These are phyloP conservation scores for Pisolithus thermaeus DNA, from an alignment of 1,284 basidiomycete genomes.

Conservation along the genomic window DNA sequence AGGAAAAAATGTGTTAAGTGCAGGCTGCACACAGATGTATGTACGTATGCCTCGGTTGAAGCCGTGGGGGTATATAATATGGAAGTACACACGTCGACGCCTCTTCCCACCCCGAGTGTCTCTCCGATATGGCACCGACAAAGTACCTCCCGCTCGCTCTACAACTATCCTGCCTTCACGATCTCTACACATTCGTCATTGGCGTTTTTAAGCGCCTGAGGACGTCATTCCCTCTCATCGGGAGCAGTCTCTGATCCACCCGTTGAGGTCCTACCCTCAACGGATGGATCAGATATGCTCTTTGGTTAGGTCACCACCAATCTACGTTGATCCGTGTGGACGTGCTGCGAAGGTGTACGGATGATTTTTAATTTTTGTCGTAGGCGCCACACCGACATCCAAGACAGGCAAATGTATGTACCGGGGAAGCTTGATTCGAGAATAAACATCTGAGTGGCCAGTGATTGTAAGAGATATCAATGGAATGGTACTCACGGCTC, in stretches of 20 bases:
- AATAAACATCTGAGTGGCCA: too few species aligned
- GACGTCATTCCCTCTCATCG: neutral
- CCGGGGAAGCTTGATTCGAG: too few species aligned
- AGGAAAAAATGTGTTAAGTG: neutral
- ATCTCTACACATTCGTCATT: neutral
- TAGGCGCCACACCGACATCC: too few species aligned
- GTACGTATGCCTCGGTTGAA: conserved; percentile 1
- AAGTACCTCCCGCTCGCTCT: neutral
- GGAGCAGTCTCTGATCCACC: conserved; percentile 1
- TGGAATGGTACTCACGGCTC: too few species aligned
- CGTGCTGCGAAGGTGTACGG: neutral
- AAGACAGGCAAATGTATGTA: too few species aligned
- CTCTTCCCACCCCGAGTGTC: neutral
- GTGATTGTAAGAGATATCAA: too few species aligned
- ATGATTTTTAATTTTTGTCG: neutral
- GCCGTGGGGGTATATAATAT: conserved; percentile 1
- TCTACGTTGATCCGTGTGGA: neutral
- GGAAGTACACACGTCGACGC: neutral
- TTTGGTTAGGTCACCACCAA: neutral
- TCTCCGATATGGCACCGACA: neutral
- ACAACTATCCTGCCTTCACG: neutral
- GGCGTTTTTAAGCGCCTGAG: neutral
- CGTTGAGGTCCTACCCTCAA: neutral
- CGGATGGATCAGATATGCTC: neutral
- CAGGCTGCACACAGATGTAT: neutral